Percentiles rank a stretch among this genome's conserved stretches.
Conservation (phyloP, 2,329 filamentous ascomycete genomes). For the Paramyrothecium roridum region DNA sequence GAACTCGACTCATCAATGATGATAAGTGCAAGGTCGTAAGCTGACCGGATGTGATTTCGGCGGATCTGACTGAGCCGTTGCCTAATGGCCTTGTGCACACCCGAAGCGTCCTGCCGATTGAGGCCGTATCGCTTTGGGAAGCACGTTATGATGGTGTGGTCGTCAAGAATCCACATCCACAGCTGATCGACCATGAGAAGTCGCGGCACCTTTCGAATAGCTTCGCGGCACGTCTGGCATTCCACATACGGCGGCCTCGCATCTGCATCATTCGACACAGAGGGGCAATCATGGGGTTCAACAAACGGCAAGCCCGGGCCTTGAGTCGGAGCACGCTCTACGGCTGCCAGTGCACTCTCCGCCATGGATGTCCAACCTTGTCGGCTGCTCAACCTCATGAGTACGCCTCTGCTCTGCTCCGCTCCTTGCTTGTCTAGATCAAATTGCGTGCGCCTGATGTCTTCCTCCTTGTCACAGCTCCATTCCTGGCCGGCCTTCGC, state of each 20-base stretch:
- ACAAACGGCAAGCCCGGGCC: neutral
- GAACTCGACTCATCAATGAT: conserved; percentile 38
- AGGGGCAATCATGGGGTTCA: neutral
- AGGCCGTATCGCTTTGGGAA: conserved; percentile 40
- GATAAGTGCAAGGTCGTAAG: conserved; percentile 25
- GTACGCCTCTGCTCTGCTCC: neutral
- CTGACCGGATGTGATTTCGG: conserved; percentile 25
- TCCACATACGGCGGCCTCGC: neutral
- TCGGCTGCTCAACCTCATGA: neutral
- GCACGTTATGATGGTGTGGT: conserved; percentile 30
- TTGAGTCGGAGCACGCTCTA: neutral
- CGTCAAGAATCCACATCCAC: conserved; percentile 40
- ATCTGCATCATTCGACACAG: neutral
- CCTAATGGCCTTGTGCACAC: conserved; percentile 37
- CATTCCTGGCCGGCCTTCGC: neutral
- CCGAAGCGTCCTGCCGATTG: conserved; percentile 35
- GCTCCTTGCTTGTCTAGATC: neutral
- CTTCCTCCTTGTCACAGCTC: neutral
- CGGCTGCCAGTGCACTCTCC: neutral
- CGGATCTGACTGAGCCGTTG: conserved; percentile 18
- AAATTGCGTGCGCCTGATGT: neutral
- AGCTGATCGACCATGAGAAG: conserved; percentile 42
- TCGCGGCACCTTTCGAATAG: conserved; percentile 6
- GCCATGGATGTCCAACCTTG: neutral
- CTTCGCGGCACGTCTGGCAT: neutral